Percentiles rank a stretch among this genome's conserved stretches.
Evolutionary conservation across 2,329 filamentous ascomycete genomes (phyloP).

Genomic region (Sporothrix inflata): DNA sequence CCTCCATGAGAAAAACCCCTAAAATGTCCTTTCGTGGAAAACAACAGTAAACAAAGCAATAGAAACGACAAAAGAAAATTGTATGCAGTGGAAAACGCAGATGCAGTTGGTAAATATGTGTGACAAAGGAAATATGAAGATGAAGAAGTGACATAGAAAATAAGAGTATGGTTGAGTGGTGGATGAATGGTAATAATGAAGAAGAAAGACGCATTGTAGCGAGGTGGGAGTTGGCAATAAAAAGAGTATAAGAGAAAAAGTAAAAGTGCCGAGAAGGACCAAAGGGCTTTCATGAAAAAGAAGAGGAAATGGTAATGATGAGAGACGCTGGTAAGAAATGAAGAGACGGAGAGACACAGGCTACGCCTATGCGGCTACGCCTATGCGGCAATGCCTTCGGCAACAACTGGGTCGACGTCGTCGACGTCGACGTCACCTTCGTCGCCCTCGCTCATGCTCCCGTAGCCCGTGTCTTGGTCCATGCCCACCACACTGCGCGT

Average conservation of each 20-base stretch:
- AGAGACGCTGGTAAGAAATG: slow-evolving; percentile 24
- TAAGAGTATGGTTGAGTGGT: neutral
- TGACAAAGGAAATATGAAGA: too few species aligned
- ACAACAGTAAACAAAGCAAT: neutral
- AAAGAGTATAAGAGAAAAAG: neutral
- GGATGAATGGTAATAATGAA: neutral
- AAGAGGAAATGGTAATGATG: neutral
- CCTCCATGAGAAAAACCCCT: neutral
- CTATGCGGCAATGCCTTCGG: slow-evolving; percentile 1
- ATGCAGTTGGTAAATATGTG: neutral
- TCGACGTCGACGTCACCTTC: slow-evolving; percentile 24
- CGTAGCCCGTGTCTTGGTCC: slow-evolving; percentile 62
- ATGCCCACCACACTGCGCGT: slow-evolving; percentile 63
- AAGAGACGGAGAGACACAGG: neutral
- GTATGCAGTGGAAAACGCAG: neutral
- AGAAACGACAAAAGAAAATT: neutral
- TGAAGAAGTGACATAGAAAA: neutral
- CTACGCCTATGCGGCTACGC: too few species aligned
- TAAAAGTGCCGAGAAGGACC: neutral
- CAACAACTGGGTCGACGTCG: too few species aligned
- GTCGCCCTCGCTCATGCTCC: slow-evolving; percentile 58
- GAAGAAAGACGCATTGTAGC: neutral
- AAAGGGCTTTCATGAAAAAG: neutral
- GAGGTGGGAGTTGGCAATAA: neutral
- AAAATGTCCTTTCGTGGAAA: neutral